Conservation (phyloP, 2,329 filamentous ascomycete species). For the Microsporum audouinii region DNA sequence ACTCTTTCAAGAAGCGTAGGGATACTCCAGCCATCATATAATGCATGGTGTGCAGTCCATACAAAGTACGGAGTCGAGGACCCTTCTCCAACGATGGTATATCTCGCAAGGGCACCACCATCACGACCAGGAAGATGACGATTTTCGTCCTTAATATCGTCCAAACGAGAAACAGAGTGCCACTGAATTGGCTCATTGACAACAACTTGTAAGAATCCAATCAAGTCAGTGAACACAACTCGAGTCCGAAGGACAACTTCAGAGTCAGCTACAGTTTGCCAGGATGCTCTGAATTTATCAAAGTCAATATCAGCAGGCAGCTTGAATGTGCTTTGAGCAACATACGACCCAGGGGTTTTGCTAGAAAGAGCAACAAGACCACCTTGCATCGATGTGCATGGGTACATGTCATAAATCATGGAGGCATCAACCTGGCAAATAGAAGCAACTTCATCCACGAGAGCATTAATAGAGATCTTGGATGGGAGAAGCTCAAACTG, state of each 20-base stretch:
- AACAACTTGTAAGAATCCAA: slow-evolving; percentile 22
- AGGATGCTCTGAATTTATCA: slow-evolving; percentile 28
- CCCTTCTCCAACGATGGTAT: slow-evolving; percentile 12
- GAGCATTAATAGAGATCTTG: slow-evolving; percentile 14
- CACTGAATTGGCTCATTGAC: slow-evolving; percentile 17
- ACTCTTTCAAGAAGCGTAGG: slow-evolving; percentile 15
- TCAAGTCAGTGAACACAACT: slow-evolving; percentile 20
- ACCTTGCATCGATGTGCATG: slow-evolving; percentile 34
- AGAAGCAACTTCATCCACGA: slow-evolving; percentile 13
- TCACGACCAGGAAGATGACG: slow-evolving; percentile 13
- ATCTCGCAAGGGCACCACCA: slow-evolving; percentile 26
- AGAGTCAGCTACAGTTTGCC: slow-evolving; percentile 25
- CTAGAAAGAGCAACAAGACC: slow-evolving; percentile 31
- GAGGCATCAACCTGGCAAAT: slow-evolving; percentile 15
- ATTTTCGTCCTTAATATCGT: slow-evolving; percentile 8
- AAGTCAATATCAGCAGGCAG: slow-evolving; percentile 24
- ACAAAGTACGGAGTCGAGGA: slow-evolving; percentile 21
- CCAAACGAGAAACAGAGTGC: slow-evolving; percentile 11
- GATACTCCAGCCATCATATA: slow-evolving; percentile 32
- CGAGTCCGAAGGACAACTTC: slow-evolving; percentile 34
- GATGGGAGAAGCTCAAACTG: slow-evolving; percentile 21
- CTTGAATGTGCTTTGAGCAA: slow-evolving; percentile 28
- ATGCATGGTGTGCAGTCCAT: slow-evolving; percentile 34
- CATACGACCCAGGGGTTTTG: slow-evolving; percentile 30
- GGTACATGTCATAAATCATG: slow-evolving; percentile 30